These are phyloP conservation scores for Biscogniauxia mediterranea DNA, from an alignment of 2,329 filamentous ascomycete species.

Conservation along the genomic window DNA sequence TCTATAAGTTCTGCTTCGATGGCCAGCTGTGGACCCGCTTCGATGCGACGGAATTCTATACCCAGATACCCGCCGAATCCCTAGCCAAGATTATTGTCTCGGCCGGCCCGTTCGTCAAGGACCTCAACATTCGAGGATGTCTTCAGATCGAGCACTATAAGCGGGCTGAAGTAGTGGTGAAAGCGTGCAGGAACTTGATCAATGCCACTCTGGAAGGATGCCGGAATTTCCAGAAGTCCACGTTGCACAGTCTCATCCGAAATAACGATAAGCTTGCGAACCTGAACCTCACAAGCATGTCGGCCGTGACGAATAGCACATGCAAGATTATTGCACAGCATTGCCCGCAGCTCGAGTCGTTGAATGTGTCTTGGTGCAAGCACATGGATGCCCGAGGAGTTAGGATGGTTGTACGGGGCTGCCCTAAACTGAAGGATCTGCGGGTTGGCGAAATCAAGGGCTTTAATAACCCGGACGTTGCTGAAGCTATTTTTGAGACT, in stretches of 20 bases:
- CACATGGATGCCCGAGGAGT: slow-evolving; percentile 79
- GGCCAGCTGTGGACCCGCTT: slow-evolving; percentile 89
- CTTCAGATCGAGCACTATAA: slow-evolving; percentile 84
- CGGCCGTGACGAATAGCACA: slow-evolving; percentile 75
- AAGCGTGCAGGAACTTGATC: slow-evolving; percentile 81
- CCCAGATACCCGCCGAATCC: slow-evolving; percentile 78
- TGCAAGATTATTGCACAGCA: slow-evolving; percentile 82
- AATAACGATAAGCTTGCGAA: slow-evolving; percentile 77
- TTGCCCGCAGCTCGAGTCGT: slow-evolving; percentile 75
- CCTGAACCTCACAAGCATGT: slow-evolving; percentile 81
- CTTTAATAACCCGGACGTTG: slow-evolving; percentile 72
- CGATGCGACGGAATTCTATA: slow-evolving; percentile 84
- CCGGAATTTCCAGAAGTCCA: slow-evolving; percentile 74
- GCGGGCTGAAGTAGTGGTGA: slow-evolving; percentile 72
- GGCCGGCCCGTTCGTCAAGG: slow-evolving; percentile 85
- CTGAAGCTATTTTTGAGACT: slow-evolving; percentile 70
- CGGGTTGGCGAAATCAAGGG: slow-evolving; percentile 79
- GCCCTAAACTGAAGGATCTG: slow-evolving; percentile 72
- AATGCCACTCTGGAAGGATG: slow-evolving; percentile 89
- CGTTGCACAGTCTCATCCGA: slow-evolving; percentile 72
- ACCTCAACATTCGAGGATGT: slow-evolving; percentile 88
- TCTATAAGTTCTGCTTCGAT: slow-evolving; percentile 84
- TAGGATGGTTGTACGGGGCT: slow-evolving; percentile 68
- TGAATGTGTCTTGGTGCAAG: slow-evolving; percentile 93
- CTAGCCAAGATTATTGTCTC: slow-evolving; percentile 80